A percentile compares a stretch with the other conserved stretches of the same genome.
Evolutionary conservation across 2,329 filamentous ascomycete species (phyloP).

Genomic region (Aureobasidium sp.): DNA sequence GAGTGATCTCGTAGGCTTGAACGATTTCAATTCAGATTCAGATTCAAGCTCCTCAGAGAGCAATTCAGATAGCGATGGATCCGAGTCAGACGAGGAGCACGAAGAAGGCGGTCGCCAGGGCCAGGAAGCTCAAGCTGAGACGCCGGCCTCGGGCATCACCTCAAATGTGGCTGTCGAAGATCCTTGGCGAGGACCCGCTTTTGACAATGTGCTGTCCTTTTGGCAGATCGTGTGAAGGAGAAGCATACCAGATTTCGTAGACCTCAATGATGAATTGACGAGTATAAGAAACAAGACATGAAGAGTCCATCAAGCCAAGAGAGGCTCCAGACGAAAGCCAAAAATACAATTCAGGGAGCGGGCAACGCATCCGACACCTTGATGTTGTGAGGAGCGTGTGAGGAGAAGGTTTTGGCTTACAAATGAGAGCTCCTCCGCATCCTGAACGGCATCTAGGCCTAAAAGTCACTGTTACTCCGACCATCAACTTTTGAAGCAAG

Average conservation of each 20-base stretch:
- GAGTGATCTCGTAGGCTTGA: background rate
- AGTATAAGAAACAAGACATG: background rate
- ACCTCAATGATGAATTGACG: background rate
- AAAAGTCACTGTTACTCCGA: background rate
- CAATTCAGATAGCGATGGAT: background rate
- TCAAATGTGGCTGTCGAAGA: background rate
- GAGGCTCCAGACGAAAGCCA: too few species aligned
- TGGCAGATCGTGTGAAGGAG: background rate
- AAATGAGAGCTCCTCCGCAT: conserved; percentile 5
- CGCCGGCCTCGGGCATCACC: background rate
- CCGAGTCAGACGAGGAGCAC: background rate
- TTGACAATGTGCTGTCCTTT: conserved; percentile 6
- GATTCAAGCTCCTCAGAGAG: background rate
- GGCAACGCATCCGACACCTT: background rate
- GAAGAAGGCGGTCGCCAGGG: background rate
- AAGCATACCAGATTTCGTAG: background rate
- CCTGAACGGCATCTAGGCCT: background rate
- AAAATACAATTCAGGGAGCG: background rate
- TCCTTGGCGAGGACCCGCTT: conserved; percentile 2
- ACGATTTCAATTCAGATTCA: background rate
- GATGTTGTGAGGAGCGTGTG: background rate
- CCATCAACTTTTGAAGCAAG: background rate
- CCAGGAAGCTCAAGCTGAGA: background rate
- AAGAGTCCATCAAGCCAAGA: background rate
- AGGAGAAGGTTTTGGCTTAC: conserved; percentile 5